A percentile compares a stretch with the other conserved stretches of the same genome.
These are phyloP conservation scores for Tolypocladium capitatum DNA, from an alignment of 2,329 filamentous ascomycete species.

Conservation along the genomic window DNA sequence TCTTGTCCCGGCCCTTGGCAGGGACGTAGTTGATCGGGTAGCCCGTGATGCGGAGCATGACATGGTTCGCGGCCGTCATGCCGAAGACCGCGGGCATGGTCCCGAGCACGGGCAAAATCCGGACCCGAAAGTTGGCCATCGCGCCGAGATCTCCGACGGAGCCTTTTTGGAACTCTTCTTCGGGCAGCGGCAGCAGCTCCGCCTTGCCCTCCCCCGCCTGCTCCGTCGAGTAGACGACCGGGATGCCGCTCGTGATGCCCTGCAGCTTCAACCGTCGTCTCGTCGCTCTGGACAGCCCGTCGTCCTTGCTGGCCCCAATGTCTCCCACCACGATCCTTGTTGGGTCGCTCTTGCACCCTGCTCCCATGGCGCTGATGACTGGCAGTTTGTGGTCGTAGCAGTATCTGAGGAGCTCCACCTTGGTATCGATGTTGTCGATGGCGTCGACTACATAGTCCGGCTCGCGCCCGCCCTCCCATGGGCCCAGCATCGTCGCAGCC, in stretches of 20 bases:
- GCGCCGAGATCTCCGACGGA: slow-evolving; percentile 76
- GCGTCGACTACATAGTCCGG: slow-evolving; percentile 92
- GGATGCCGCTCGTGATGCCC: slow-evolving; percentile 74
- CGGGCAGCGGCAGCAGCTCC: slow-evolving; percentile 69
- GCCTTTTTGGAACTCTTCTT: slow-evolving; percentile 80
- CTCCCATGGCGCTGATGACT: slow-evolving; percentile 92
- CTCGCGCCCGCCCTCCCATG: slow-evolving; percentile 48
- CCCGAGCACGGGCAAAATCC: slow-evolving; percentile 88
- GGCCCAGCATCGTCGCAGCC: slow-evolving; percentile 53
- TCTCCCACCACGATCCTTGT: slow-evolving; percentile 84
- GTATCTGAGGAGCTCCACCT: slow-evolving; percentile 80
- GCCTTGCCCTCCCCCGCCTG: slow-evolving; percentile 85
- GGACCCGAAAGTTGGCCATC: slow-evolving; percentile 80
- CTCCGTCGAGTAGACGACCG: slow-evolving; percentile 86
- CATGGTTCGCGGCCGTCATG: slow-evolving; percentile 80
- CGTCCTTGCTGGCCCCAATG: slow-evolving; percentile 77
- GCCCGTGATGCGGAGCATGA: slow-evolving; percentile 67
- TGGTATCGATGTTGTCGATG: slow-evolving; percentile 96
- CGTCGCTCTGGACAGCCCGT: slow-evolving; percentile 76
- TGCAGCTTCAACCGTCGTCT: slow-evolving; percentile 62
- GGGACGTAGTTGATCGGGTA: slow-evolving; percentile 80
- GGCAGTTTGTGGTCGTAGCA: slow-evolving; percentile 65
- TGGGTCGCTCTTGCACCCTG: slow-evolving; percentile 78
- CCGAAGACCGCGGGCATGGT: slow-evolving; percentile 98
- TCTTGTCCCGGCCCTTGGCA: slow-evolving; percentile 73